Evolutionary conservation across 2,329 filamentous ascomycete genomes (phyloP).

Genomic region (Pseudogymnoascus sp.): DNA sequence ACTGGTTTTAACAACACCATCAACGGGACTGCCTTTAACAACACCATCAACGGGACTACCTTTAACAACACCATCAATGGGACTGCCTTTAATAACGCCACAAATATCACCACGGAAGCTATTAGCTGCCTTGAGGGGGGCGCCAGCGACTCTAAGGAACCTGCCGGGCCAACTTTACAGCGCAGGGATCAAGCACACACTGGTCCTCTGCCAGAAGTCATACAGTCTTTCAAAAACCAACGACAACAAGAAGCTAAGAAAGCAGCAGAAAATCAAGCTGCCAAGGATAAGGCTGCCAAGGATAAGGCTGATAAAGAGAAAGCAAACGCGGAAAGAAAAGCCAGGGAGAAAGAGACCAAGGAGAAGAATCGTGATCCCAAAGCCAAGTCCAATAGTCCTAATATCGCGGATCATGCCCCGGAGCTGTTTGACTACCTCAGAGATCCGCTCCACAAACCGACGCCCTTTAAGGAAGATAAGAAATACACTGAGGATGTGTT

Average conservation of each 20-base stretch:
- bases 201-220: background rate
- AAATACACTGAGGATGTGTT: background rate
- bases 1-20: background rate
- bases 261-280: background rate
- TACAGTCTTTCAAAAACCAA: background rate
- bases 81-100: background rate
- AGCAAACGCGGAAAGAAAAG: background rate
- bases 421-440: background rate
- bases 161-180: background rate
- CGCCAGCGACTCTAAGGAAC: background rate
- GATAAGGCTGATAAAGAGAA: background rate
- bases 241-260: background rate
- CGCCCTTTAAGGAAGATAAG: background rate
- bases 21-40: background rate
- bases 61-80: background rate
- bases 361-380: background rate
- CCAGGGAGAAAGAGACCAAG: background rate
- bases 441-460: background rate
- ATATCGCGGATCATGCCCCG: background rate
- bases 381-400: background rate
- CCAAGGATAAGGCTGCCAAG: background rate
- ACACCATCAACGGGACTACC: background rate
- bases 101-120: background rate
- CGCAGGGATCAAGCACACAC: background rate
- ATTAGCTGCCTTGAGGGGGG: background rate